Evolutionary conservation across 2,329 filamentous ascomycete species (phyloP), one percentile per base, ranked within the genome.

Genomic region (Neofusicoccum sp.): DNA sequence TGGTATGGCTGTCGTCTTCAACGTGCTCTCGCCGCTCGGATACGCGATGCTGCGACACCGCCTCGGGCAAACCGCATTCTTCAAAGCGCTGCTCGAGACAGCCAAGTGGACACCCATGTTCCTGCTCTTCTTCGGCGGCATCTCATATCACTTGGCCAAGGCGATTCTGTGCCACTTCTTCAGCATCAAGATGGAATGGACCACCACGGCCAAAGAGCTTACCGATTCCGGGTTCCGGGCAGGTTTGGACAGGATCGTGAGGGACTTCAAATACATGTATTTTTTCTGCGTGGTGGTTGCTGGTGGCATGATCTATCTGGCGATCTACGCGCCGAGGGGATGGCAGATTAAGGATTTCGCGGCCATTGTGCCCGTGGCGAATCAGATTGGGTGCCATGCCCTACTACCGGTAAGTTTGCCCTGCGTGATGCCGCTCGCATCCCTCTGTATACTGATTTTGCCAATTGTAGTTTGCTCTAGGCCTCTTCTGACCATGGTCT

Each of bases 61-160:
- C 14, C 47, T 65, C 6, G 60, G 60, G 1, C 34, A 65, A 33
- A 51, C 41, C 30, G 43, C 51, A 34, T 58, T 65, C 59, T 54
- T 62, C 34, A 26, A 24, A 11, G 61, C 63, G 3, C 38, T 64
- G 8, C 20, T 64, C 38, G 63, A 65, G 48, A 62, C 45, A 31
- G 43, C 60, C 28, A 62, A 58, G 41, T 65, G 64, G 64, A 61
- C 56, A 16, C 64, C 63, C 36, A 59, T 65, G 51, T 65, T 65
- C 43, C 11, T 56, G 30, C 30, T 65, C 58, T 65, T 65, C 58
- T 65, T 65, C 48, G 60, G 56, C 38, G 64, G 64, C 36, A 36
- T 65, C 28, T 65, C 63, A 11, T 63, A 45, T 43, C 64, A 65
- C 60, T 51, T 65, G 28, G 44, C 24, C 48, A 40, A 31, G 6